Conservation (phyloP, 2,329 filamentous ascomycete genomes). For the Dothideomycetes sp. region DNA sequence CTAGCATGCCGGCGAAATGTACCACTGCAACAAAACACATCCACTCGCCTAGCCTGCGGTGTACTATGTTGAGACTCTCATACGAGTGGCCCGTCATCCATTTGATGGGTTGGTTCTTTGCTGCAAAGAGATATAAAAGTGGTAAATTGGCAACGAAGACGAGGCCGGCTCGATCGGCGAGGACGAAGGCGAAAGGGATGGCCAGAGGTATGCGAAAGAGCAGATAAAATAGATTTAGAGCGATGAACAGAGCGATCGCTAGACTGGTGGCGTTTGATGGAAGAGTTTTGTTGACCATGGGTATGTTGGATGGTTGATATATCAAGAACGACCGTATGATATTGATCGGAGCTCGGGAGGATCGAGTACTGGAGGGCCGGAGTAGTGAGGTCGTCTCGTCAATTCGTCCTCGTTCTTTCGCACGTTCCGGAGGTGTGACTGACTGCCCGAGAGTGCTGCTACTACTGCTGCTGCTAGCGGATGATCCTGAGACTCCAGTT, state of each 20-base stretch:
- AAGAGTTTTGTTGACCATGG: slow-evolving; percentile 44
- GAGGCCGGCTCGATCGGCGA: slow-evolving; percentile 47
- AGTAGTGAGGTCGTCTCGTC: slow-evolving; percentile 25
- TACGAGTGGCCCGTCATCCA: slow-evolving; percentile 53
- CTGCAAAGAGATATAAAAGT: slow-evolving; percentile 50
- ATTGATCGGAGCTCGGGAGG: slow-evolving; percentile 3
- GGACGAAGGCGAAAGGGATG: slow-evolving; percentile 42
- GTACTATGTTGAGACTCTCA: slow-evolving; percentile 54
- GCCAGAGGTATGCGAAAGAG: slow-evolving; percentile 41
- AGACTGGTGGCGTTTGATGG: slow-evolving; percentile 48
- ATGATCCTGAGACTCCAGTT: slow-evolving; percentile 2
- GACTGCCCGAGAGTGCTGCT: neutral
- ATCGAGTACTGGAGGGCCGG: slow-evolving; percentile 4
- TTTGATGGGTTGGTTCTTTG: slow-evolving; percentile 56
- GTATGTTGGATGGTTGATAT: slow-evolving; percentile 48
- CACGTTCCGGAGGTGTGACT: neutral
- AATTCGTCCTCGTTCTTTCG: slow-evolving; percentile 6
- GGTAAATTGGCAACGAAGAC: slow-evolving; percentile 42
- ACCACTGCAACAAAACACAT: slow-evolving; percentile 49
- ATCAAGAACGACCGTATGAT: slow-evolving; percentile 26
- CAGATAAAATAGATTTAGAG: slow-evolving; percentile 47
- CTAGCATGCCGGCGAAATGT: slow-evolving; percentile 45
- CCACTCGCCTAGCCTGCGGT: slow-evolving; percentile 51
- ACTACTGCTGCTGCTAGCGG: slow-evolving; percentile 1
- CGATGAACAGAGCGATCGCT: slow-evolving; percentile 39